These are phyloP conservation scores for Epichloe elymi DNA, from an alignment of 2,329 filamentous ascomycete species.

Conservation along the genomic window DNA sequence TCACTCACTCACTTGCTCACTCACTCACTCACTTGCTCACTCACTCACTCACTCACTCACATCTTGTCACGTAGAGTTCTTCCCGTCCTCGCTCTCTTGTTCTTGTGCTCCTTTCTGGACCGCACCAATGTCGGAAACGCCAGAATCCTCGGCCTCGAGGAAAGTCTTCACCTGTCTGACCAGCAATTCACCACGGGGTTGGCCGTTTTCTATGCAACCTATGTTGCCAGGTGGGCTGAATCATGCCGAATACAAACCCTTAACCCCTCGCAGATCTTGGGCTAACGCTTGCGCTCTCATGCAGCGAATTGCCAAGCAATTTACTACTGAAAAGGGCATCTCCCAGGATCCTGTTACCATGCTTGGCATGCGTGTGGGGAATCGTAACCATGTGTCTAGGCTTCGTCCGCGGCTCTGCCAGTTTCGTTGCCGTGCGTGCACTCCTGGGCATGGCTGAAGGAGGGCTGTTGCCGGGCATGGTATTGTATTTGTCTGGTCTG, in stretches of 20 bases:
- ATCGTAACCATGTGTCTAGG: constrained; percentile 58
- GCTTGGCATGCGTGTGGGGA: constrained; percentile 53
- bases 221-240: constrained; percentile 38
- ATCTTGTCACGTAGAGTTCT: constrained; percentile 33
- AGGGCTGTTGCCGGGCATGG: constrained; percentile 55
- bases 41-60: neutral
- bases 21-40: too few relatives aligned
- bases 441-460: constrained; percentile 57
- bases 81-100: constrained; percentile 49
- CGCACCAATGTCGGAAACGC: constrained; percentile 64
- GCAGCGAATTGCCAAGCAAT: constrained; percentile 48
- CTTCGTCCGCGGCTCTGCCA: constrained; percentile 49
- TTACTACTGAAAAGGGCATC: constrained; percentile 49
- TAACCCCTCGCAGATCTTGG: too few relatives aligned
- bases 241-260: neutral
- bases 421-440: constrained; percentile 54
- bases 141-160: constrained; percentile 48
- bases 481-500: constrained; percentile 62
- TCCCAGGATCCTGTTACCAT: constrained; percentile 48
- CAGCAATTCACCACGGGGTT: constrained; percentile 52
- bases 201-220: constrained; percentile 52
- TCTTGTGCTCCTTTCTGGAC: constrained; percentile 52
- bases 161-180: constrained; percentile 43
- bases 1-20: neutral
- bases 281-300: too few relatives aligned